Percentiles rank a stretch among this genome's conserved stretches.
Evolutionary conservation across 352 stramenopile genomes (phyloP).

Genomic region (Globisporangium splendens): DNA sequence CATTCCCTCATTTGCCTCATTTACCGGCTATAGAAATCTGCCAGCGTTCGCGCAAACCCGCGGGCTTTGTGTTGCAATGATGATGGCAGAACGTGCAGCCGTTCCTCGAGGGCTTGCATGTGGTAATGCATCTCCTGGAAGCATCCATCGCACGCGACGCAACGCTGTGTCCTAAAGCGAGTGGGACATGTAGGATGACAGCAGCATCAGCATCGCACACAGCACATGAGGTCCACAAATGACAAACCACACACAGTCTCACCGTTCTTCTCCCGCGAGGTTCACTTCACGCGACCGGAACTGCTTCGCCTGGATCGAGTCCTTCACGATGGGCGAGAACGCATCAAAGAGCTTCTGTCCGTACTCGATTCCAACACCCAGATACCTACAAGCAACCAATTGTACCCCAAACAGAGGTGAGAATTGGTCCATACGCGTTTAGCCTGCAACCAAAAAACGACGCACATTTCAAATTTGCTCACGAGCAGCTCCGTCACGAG

Average conservation of each 20-base stretch:
- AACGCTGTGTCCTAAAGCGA: conserved; percentile 42
- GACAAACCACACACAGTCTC: conserved; percentile 1
- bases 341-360: conserved; percentile 65
- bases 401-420: neutral
- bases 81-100: conserved; percentile 21
- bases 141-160: conserved; percentile 50
- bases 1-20: no score
- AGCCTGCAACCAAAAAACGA: conserved; percentile 1
- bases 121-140: conserved; percentile 68
- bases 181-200: neutral
- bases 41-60: conserved; percentile 34
- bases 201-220: neutral
- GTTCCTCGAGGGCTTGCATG: conserved; percentile 31
- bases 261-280: conserved; percentile 74
- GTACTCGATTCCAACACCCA: conserved; percentile 49
- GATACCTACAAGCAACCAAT: conserved; percentile 32
- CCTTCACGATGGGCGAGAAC: conserved; percentile 75
- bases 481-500: conserved; percentile 64
- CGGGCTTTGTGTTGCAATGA: conserved; percentile 43
- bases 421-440: neutral
- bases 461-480: conserved; percentile 66
- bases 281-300: conserved; percentile 59
- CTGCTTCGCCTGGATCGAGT: conserved; percentile 42
- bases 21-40: conserved; percentile 34
- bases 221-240: neutral